A percentile compares a stretch with the other conserved stretches of the same genome.
These are phyloP conservation scores for Lactifluus hygrophoroides DNA, from an alignment of 768 basidiomycete genomes.

Conservation along the genomic window DNA sequence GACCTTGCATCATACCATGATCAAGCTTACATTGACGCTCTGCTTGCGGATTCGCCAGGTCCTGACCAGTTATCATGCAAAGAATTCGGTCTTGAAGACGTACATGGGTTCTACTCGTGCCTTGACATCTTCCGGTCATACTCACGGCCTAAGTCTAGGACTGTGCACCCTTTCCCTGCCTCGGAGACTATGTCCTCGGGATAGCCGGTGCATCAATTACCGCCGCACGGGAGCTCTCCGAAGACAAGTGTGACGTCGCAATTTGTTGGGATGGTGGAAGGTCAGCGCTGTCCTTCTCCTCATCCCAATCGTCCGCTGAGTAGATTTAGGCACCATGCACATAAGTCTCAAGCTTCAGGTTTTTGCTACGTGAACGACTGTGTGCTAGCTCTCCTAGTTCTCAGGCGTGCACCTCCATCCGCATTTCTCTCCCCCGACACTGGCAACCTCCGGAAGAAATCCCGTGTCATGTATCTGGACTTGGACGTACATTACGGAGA, in stretches of 20 bases:
- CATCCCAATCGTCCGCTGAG: not conserved
- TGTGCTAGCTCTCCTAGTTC: slow-evolving; percentile 67
- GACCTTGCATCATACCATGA: slow-evolving; percentile 17
- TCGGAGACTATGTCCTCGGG: slow-evolving; percentile 59
- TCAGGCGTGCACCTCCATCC: slow-evolving; percentile 37
- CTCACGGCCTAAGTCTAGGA: slow-evolving; percentile 40
- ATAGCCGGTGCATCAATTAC: slow-evolving; percentile 75
- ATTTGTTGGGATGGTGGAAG: slow-evolving; percentile 92
- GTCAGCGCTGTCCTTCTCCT: slow-evolving; percentile 28
- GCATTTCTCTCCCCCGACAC: not conserved
- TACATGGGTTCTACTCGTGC: slow-evolving; percentile 23
- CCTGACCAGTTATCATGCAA: slow-evolving; percentile 18
- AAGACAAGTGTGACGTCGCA: slow-evolving; percentile 46
- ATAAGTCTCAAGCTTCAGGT: slow-evolving; percentile 69
- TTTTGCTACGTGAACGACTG: slow-evolving; percentile 95
- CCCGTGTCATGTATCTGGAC: slow-evolving; percentile 83
- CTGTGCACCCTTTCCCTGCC: slow-evolving; percentile 66
- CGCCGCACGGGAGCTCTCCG: slow-evolving; percentile 53
- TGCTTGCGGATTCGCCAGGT: slow-evolving; percentile 4
- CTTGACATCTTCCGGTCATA: not conserved
- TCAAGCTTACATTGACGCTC: slow-evolving; percentile 8
- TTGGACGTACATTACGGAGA: slow-evolving; percentile 90
- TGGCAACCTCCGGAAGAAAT: slow-evolving; percentile 26
- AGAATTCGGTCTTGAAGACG: slow-evolving; percentile 56
- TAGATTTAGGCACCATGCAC: slow-evolving; percentile 65